phyloP scores from a whole-genome alignment of 768 basidiomycete species.

The Boletellus emodensis region DNA sequence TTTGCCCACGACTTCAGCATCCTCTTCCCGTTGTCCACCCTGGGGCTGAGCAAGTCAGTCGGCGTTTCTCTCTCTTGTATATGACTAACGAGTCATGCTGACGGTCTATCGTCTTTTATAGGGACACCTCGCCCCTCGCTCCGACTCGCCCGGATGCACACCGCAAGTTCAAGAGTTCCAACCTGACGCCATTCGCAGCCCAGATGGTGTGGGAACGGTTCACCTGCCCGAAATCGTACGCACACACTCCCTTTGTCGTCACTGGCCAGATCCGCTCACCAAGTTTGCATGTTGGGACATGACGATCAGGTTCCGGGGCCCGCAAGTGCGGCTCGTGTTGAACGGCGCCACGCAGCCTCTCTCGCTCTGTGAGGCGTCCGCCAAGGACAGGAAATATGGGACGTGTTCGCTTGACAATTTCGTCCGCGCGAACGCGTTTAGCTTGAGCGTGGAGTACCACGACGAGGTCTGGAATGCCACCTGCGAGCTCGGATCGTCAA shows the following conservation, averaged over 20 bases:
- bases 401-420: constrained; percentile 38
- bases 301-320: constrained; percentile 25
- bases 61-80: background rate
- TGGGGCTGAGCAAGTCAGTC: constrained; percentile 35
- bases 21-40: constrained; percentile 35
- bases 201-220: constrained; percentile 43
- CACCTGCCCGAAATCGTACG: constrained; percentile 34
- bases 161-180: constrained; percentile 36
- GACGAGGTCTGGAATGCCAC: constrained; percentile 35
- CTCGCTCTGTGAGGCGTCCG: constrained; percentile 30
- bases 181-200: constrained; percentile 40
- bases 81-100: background rate
- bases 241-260: background rate
- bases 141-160: constrained; percentile 19
- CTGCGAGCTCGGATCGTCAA: constrained; percentile 21
- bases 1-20: constrained; percentile 41
- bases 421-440: constrained; percentile 26
- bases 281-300: background rate
- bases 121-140: constrained; percentile 32
- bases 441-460: constrained; percentile 26
- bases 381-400: constrained; percentile 30
- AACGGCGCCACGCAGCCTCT: constrained; percentile 40
- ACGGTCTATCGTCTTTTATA: constrained; percentile 7
- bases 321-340: constrained; percentile 41
- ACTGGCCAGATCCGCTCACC: background rate